Evolutionary conservation across 129 eudicot species (phyloP).

Genomic region (Helichrysum umbraculigerum): DNA sequence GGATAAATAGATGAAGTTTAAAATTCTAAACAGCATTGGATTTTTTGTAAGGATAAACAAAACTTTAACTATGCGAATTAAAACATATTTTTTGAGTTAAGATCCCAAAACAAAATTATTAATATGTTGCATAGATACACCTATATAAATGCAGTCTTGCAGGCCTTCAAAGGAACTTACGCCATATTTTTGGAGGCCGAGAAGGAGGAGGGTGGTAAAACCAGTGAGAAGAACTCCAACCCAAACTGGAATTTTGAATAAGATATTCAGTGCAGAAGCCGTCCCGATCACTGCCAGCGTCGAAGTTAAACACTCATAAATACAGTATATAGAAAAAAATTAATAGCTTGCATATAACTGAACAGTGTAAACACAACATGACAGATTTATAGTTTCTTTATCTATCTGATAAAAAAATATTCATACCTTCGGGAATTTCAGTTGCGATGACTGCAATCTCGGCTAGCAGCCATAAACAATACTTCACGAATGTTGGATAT

Average conservation of each 20-base stretch:
- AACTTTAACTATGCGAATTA: not conserved
- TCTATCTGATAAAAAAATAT: too few relatives aligned
- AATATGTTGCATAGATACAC: not conserved
- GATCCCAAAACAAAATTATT: not conserved
- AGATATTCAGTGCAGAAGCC: conserved; percentile 87
- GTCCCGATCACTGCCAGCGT: conserved; percentile 81
- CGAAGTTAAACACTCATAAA: not conserved
- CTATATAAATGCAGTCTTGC: not conserved
- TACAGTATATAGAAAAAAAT: not conserved
- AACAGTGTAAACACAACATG: not conserved
- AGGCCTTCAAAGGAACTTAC: conserved; percentile 37
- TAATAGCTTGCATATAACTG: not conserved
- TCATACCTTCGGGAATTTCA: conserved; percentile 82
- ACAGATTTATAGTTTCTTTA: not conserved
- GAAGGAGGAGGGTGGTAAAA: conserved; percentile 78
- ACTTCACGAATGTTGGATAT: conserved; percentile 72
- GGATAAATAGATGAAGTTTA: not conserved
- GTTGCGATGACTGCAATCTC: conserved; percentile 94
- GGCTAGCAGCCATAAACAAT: conserved; percentile 82
- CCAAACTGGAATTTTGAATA: conserved; percentile 91
- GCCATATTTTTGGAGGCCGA: conserved; percentile 92
- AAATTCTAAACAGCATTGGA: too few relatives aligned
- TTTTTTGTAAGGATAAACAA: too few relatives aligned
- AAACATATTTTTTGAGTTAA: too few relatives aligned
- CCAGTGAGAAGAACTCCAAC: conserved; percentile 90